These are phyloP conservation scores for Ormosia semicastrata DNA, from an alignment of 306 rosid species.

Conservation along the genomic window DNA sequence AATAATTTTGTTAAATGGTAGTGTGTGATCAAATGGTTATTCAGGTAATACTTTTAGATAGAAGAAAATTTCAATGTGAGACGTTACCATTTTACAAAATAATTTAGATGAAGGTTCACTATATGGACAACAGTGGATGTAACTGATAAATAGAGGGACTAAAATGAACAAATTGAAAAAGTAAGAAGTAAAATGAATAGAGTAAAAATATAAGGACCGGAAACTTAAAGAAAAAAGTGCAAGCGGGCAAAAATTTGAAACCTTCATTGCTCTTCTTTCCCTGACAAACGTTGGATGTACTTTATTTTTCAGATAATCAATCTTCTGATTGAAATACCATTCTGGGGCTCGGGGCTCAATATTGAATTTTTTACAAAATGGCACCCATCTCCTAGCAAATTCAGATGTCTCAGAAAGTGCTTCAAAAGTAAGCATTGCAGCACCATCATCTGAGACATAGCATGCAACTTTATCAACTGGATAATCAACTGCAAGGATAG, in stretches of 20 bases:
- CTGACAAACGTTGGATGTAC: conserved; percentile 71
- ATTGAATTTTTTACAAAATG: conserved; percentile 60
- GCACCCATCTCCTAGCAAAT: conserved; percentile 83
- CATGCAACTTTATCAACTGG: conserved; percentile 78
- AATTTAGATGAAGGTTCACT: not conserved
- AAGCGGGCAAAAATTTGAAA: not conserved
- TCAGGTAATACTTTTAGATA: not conserved
- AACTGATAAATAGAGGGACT: not conserved
- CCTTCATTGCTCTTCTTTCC: conserved; percentile 89
- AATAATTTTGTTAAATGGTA: not conserved
- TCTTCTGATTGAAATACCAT: conserved; percentile 71
- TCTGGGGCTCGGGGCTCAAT: conserved; percentile 85
- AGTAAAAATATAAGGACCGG: not conserved
- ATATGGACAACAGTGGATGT: not conserved
- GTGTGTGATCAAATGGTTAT: not conserved
- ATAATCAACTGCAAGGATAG: conserved; percentile 80
- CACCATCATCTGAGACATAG: conserved; percentile 93
- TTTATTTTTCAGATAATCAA: conserved; percentile 73
- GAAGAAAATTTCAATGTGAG: not conserved
- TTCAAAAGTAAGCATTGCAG: conserved; percentile 89
- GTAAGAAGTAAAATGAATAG: not conserved
- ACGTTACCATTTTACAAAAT: not conserved
- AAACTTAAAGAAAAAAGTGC: not conserved
- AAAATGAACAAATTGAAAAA: not conserved
- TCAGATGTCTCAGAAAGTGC: conserved; percentile 83